phyloP scores from a whole-genome alignment of 1,284 basidiomycete species.

The Heterobasidion annosum region DNA sequence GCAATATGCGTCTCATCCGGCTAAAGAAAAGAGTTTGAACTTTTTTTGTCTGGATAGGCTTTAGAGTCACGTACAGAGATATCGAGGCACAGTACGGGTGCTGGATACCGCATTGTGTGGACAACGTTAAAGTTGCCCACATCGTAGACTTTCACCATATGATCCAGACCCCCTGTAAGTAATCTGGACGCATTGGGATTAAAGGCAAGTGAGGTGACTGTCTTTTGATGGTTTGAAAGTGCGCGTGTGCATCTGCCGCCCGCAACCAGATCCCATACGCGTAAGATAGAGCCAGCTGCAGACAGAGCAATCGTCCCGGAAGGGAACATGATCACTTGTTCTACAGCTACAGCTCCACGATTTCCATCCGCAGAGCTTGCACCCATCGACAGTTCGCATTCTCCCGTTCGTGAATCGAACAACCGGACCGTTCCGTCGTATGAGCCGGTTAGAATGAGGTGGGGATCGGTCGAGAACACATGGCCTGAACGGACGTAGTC shows the following conservation, averaged over 20 bases:
- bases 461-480: slow-evolving; percentile 76
- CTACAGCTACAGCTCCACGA: slow-evolving; percentile 63
- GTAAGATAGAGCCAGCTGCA: slow-evolving; percentile 86
- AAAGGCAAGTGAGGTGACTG: slow-evolving; percentile 84
- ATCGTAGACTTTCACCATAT: slow-evolving; percentile 99
- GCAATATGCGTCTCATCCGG: slow-evolving; percentile 96
- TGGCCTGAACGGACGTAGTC: slow-evolving; percentile 95
- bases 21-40: slow-evolving; percentile 26
- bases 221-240: slow-evolving; percentile 97
- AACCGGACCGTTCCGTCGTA: slow-evolving; percentile 91
- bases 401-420: slow-evolving; percentile 80
- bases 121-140: slow-evolving; percentile 90
- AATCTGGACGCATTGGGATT: slow-evolving; percentile 71
- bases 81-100: slow-evolving; percentile 87
- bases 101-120: slow-evolving; percentile 98
- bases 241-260: slow-evolving; percentile 86
- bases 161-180: slow-evolving; percentile 88
- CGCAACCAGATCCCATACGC: slow-evolving; percentile 93
- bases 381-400: slow-evolving; percentile 80
- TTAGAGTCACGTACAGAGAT: slow-evolving; percentile 58
- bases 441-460: slow-evolving; percentile 85
- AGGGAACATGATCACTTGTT: slow-evolving; percentile 92
- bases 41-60: slow-evolving; percentile 3
- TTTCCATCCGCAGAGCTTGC: slow-evolving; percentile 29
- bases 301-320: slow-evolving; percentile 84